Conservation (phyloP, 768 basidiomycete genomes). For the Cystoderma amianthinum region DNA sequence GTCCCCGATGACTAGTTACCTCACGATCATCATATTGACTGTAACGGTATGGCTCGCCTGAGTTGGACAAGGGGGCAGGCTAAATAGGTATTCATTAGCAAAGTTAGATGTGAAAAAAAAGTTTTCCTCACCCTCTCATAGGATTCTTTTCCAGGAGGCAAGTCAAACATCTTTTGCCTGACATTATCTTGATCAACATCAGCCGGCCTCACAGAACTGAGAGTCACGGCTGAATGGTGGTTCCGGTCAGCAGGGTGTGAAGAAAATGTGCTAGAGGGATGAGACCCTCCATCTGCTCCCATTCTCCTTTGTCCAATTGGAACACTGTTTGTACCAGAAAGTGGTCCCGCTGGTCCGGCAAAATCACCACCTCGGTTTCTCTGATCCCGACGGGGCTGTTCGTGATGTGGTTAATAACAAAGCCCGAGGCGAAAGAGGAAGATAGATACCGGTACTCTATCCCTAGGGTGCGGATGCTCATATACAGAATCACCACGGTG, state of each 20-base stretch:
- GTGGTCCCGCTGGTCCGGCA: background rate
- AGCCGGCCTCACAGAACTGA: too few species aligned
- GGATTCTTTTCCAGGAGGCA: conserved; percentile 14
- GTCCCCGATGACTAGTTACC: background rate
- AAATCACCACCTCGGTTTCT: background rate
- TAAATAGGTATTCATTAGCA: background rate
- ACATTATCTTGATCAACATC: conserved; percentile 2
- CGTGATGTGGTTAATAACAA: too few species aligned
- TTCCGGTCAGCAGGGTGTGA: background rate
- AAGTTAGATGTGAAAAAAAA: too few species aligned
- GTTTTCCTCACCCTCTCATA: conserved; percentile 18
- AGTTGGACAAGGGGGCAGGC: background rate
- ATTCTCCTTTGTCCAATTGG: conserved; percentile 25
- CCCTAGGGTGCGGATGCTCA: too few species aligned
- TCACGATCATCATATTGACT: background rate
- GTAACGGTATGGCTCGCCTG: background rate
- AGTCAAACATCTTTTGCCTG: conserved; percentile 8
- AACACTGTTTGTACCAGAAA: conserved; percentile 29
- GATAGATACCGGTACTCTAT: background rate
- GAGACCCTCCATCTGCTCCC: conserved; percentile 4
- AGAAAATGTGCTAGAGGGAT: conserved; percentile 3
- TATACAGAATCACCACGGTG: too few species aligned
- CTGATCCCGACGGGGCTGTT: background rate
- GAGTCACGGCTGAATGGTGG: too few species aligned
- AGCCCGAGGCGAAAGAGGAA: too few species aligned